Conservation (phyloP, 179 eudicot genomes). For the Spinacia oleracea region DNA sequence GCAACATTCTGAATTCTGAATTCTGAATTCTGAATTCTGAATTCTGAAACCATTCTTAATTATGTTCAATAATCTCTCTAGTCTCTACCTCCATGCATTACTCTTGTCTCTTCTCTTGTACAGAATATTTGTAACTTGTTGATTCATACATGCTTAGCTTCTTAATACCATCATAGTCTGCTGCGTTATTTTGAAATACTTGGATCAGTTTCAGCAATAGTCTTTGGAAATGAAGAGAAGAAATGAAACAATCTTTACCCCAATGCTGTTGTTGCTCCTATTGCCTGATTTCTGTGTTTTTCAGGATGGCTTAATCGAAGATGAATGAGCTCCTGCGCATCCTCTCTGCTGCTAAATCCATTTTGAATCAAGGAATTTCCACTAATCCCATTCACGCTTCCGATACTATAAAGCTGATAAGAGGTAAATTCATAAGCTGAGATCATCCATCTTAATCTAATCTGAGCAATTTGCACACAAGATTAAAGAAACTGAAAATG, state of each 20-base stretch:
- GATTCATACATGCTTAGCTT: slow-evolving; percentile 8
- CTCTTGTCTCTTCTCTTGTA: slow-evolving; percentile 12
- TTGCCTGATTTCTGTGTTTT: slow-evolving; percentile 38
- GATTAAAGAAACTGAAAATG: too few relatives aligned
- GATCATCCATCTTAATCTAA: neutral
- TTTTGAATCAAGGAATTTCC: slow-evolving; percentile 37
- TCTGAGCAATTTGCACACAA: neutral
- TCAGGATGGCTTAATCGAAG: slow-evolving; percentile 66
- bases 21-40: too few relatives aligned
- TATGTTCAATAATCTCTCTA: neutral
- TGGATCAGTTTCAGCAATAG: slow-evolving; percentile 5
- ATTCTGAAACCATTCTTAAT: slow-evolving; percentile 12
- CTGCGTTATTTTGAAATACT: slow-evolving; percentile 21
- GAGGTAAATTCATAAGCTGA: neutral
- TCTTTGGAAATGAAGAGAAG: neutral
- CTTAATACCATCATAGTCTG: slow-evolving; percentile 52
- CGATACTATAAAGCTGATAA: slow-evolving; percentile 54
- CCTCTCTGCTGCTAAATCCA: slow-evolving; percentile 42
- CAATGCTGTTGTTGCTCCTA: slow-evolving; percentile 37
- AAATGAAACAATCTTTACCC: slow-evolving; percentile 40
- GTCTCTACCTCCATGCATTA: neutral
- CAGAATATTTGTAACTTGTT: slow-evolving; percentile 8
- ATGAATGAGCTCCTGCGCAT: slow-evolving; percentile 39
- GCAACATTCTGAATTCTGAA: too few relatives aligned
- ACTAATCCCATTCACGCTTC: slow-evolving; percentile 39